phyloP scores from a whole-genome alignment of 1,284 basidiomycete species.

The Marasmius oreades region DNA sequence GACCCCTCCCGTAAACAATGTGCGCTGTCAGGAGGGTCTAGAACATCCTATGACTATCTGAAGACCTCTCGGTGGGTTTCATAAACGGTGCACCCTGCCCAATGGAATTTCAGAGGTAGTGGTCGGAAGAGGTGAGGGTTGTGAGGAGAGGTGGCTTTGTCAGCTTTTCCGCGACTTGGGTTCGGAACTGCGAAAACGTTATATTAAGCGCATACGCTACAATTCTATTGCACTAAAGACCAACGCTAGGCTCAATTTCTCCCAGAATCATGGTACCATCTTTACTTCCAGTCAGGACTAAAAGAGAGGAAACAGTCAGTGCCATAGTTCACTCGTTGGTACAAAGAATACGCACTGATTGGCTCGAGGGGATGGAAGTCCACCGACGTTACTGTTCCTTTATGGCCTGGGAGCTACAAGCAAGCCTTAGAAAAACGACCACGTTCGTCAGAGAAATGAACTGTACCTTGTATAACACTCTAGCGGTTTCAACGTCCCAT shows the following conservation, averaged over 20 bases:
- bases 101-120: too few relatives aligned
- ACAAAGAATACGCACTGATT: slow-evolving; percentile 57
- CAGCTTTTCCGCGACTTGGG: too few relatives aligned
- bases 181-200: too few relatives aligned
- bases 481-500: slow-evolving; percentile 88
- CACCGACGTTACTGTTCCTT: slow-evolving; percentile 86
- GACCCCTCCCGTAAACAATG: too few relatives aligned
- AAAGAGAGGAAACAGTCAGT: slow-evolving; percentile 11
- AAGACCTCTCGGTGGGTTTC: too few relatives aligned
- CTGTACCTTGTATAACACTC: slow-evolving; percentile 78
- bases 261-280: slow-evolving; percentile 88
- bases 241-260: slow-evolving; percentile 67
- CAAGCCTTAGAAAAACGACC: slow-evolving; percentile 8
- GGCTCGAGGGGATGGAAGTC: slow-evolving; percentile 93
- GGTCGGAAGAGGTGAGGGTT: too few relatives aligned
- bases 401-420: slow-evolving; percentile 82
- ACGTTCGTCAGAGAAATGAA: not conserved
- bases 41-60: too few relatives aligned
- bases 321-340: not conserved
- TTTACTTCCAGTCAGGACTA: slow-evolving; percentile 84
- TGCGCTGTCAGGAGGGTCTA: too few relatives aligned
- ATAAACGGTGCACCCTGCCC: too few relatives aligned
- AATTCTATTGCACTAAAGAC: slow-evolving; percentile 19
- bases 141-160: too few relatives aligned
- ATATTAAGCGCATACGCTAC: not conserved